Conservation (phyloP, 176 grass and related monocot genomes). For the Oryza longistaminata region DNA sequence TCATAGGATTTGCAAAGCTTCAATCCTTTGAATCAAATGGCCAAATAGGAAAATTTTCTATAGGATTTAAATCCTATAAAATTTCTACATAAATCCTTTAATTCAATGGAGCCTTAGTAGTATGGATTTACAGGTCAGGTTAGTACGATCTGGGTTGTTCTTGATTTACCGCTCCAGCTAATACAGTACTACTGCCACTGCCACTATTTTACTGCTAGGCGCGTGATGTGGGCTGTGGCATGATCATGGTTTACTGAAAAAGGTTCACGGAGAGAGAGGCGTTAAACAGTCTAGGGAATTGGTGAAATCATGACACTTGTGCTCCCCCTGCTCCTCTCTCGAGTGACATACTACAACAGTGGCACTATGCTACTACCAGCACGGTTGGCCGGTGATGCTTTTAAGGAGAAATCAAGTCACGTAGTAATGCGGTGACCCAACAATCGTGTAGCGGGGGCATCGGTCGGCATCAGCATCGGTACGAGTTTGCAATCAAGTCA, state of each 20-base stretch:
- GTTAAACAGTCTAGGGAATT: background rate
- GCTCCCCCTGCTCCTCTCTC: background rate
- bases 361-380: background rate
- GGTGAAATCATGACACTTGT: conserved; percentile 6
- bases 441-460: background rate
- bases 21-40: too few relatives aligned
- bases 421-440: background rate
- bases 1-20: too few relatives aligned
- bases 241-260: background rate
- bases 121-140: background rate
- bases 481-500: background rate
- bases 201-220: background rate
- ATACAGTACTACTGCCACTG: too few relatives aligned
- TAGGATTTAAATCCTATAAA: too few relatives aligned
- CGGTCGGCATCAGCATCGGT: too few relatives aligned
- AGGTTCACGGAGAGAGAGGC: background rate
- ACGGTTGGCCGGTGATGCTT: background rate
- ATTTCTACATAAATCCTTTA: too few relatives aligned
- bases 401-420: conserved; percentile 1
- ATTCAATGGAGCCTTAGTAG: too few relatives aligned
- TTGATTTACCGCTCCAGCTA: background rate
- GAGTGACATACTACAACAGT: background rate
- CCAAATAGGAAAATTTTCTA: too few relatives aligned
- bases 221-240: background rate
- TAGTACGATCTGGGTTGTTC: background rate